Percentiles rank a stretch among this genome's conserved stretches.
These are phyloP conservation scores for Backusella morwellensis DNA, from an alignment of 192 early-diverging fungal species.

Conservation along the genomic window DNA sequence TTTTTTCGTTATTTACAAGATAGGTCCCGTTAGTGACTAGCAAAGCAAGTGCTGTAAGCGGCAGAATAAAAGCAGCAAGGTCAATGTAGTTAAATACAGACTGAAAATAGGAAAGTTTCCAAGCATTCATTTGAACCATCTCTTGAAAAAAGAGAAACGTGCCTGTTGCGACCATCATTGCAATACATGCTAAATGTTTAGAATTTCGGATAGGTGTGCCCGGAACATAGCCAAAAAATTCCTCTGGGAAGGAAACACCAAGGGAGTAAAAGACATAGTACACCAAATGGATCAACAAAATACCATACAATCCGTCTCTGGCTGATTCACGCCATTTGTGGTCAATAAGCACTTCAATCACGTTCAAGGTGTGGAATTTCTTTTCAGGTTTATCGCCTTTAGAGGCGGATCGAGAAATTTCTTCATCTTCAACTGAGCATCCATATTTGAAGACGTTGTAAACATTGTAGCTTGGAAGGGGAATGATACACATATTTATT, in stretches of 20 bases:
- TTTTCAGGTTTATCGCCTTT: not conserved
- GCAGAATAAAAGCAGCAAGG: not conserved
- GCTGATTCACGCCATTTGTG: constrained; percentile 16
- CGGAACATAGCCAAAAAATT: not conserved
- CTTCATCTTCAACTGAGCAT: not conserved
- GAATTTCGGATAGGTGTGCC: not conserved
- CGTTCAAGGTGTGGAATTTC: not conserved
- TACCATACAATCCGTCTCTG: not conserved
- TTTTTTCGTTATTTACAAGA: not conserved
- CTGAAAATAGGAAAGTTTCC: not conserved
- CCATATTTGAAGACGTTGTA: not conserved
- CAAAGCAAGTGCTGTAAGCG: not conserved
- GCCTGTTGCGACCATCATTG: not conserved
- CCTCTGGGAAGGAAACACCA: not conserved
- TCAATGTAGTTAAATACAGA: constrained; percentile 2
- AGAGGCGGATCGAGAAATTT: not conserved
- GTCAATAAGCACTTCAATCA: not conserved
- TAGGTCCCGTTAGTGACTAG: not conserved
- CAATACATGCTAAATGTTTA: not conserved
- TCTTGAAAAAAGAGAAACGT: not conserved
- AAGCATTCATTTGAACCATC: not conserved
- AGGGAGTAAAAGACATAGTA: constrained; percentile 1
- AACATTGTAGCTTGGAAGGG: not conserved
- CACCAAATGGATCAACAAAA: not conserved
- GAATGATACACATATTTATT: not conserved